phyloP scores from a whole-genome alignment of 2,329 filamentous ascomycete species.

The Epichloe typhina region DNA sequence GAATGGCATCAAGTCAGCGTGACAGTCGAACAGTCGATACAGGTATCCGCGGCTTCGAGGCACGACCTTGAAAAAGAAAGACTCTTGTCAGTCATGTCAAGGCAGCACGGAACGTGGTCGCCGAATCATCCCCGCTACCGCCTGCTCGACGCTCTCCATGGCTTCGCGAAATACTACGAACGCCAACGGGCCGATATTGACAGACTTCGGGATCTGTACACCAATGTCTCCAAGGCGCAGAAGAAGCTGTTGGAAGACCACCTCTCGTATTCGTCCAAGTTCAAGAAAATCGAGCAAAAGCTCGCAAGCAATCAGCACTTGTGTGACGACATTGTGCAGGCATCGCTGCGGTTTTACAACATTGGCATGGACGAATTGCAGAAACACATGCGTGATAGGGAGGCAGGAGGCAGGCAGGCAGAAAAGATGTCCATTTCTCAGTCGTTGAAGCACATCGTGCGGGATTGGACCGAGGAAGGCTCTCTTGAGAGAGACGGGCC shows the following conservation, averaged over 20 bases:
- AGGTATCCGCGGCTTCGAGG: conserved; percentile 10
- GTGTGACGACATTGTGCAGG: conserved; percentile 30
- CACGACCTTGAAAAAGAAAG: conserved; percentile 19
- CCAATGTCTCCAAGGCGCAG: conserved; percentile 22
- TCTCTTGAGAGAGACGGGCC: conserved; percentile 29
- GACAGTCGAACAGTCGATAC: conserved; percentile 12
- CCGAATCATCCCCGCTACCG: conserved; percentile 25
- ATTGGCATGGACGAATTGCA: conserved; percentile 31
- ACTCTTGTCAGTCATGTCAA: conserved; percentile 17
- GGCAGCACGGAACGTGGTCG: conserved; percentile 19
- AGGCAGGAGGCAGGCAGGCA: conserved; percentile 22
- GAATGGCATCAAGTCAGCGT: conserved; percentile 16
- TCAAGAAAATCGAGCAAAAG: conserved; percentile 28
- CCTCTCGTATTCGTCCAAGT: conserved; percentile 42
- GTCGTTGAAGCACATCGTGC: conserved; percentile 42
- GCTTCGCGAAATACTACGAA: conserved; percentile 22
- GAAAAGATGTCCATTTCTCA: conserved; percentile 38
- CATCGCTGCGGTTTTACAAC: conserved; percentile 33
- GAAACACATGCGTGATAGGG: conserved; percentile 24
- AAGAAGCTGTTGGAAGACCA: conserved; percentile 34
- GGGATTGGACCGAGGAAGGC: conserved; percentile 41
- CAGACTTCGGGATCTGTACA: conserved; percentile 23
- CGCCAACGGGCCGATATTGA: conserved; percentile 23
- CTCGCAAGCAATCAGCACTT: conserved; percentile 31
- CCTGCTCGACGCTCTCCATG: conserved; percentile 26